A percentile compares a stretch with the other conserved stretches of the same genome.
Conservation (phyloP, 2,329 filamentous ascomycete species). For the Hypoxylon sp. region DNA sequence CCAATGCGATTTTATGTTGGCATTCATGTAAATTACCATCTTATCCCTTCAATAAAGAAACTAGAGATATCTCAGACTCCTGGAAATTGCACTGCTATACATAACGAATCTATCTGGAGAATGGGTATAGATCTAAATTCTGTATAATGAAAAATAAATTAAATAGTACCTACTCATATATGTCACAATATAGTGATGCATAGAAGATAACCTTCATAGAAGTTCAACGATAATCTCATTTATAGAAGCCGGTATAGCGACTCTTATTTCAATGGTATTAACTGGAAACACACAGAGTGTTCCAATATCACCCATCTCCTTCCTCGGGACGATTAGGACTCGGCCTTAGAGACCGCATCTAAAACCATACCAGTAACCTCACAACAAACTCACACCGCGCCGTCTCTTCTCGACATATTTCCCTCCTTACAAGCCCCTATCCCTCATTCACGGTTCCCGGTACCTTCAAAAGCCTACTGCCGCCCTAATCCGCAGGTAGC, state of each 20-base stretch:
- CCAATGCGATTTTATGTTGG: no score
- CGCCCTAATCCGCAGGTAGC: neutral
- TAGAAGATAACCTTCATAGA: neutral
- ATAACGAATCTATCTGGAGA: neutral
- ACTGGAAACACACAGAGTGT: constrained; percentile 5
- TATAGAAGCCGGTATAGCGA: constrained; percentile 4
- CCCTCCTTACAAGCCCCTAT: neutral
- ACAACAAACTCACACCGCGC: constrained; percentile 2
- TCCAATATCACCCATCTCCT: constrained; percentile 1
- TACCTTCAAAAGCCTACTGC: constrained; percentile 1
- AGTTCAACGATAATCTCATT: constrained; percentile 21
- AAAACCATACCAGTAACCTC: constrained; percentile 8
- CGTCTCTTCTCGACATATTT: constrained; percentile 1
- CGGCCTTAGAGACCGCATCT: constrained; percentile 7
- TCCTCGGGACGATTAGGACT: constrained; percentile 7
- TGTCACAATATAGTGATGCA: neutral
- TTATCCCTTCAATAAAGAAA: no score
- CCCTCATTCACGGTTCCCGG: neutral
- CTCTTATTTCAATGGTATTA: constrained; percentile 26
- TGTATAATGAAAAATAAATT: neutral
- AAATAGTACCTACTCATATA: neutral
- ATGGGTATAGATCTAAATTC: neutral
- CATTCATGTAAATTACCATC: no score
- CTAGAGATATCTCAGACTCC: no score
- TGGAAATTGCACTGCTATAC: neutral